These are phyloP conservation scores for Populus davidiana DNA, from an alignment of 345 rosid genomes.

Conservation along the genomic window DNA sequence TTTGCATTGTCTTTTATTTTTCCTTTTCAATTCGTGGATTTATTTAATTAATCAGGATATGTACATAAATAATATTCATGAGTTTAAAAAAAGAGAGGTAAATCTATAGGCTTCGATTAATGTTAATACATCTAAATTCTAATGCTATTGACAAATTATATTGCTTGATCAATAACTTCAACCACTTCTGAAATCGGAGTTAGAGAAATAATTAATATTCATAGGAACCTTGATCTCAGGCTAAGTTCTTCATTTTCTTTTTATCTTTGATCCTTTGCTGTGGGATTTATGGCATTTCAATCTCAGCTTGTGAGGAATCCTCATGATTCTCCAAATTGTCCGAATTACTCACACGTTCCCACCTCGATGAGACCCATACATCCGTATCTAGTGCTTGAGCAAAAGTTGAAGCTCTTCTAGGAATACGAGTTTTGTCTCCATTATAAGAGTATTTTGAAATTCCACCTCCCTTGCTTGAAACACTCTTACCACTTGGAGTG, in stretches of 20 bases:
- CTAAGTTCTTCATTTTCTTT: background rate
- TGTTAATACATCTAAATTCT: background rate
- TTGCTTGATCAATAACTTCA: background rate
- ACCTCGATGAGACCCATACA: slow-evolving; percentile 14
- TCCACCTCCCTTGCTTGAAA: slow-evolving; percentile 15
- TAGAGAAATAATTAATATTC: background rate
- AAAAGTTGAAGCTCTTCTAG: background rate
- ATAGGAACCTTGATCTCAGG: background rate
- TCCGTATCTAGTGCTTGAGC: background rate
- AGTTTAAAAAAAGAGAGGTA: background rate
- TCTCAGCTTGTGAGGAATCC: background rate
- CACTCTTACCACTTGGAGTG: slow-evolving; percentile 3
- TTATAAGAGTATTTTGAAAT: slow-evolving; percentile 11
- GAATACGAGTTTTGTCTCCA: slow-evolving; percentile 2
- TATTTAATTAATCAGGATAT: background rate
- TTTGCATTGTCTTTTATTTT: background rate
- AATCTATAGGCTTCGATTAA: background rate
- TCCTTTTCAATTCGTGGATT: background rate
- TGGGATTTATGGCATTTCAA: slow-evolving; percentile 3
- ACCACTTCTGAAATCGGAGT: background rate
- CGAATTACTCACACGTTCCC: slow-evolving; percentile 8
- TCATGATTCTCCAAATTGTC: background rate
- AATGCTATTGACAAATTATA: background rate
- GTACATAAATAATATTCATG: background rate
- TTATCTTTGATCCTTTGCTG: background rate